These are phyloP conservation scores for Fusarium clavum DNA, from an alignment of 2,329 filamentous ascomycete genomes.

Conservation along the genomic window DNA sequence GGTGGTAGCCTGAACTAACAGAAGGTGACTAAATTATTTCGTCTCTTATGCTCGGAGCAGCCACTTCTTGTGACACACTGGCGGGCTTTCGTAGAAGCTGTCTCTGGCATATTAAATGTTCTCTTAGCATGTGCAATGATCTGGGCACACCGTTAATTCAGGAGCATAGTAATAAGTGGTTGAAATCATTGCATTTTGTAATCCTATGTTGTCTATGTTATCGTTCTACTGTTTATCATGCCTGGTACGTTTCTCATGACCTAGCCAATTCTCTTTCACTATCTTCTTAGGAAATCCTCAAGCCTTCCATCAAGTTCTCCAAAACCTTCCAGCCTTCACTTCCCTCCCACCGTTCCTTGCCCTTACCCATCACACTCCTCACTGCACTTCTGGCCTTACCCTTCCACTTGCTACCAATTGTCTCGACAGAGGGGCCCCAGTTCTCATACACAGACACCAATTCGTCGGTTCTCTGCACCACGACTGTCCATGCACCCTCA, in stretches of 20 bases:
- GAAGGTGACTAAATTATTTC: neutral
- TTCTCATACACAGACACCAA: conserved; percentile 87
- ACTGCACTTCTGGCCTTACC: conserved; percentile 89
- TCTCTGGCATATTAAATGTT: neutral
- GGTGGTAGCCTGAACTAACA: neutral
- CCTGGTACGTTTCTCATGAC: conserved; percentile 8
- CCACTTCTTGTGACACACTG: neutral
- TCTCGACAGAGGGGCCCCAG: conserved; percentile 72
- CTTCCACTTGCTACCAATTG: conserved; percentile 84
- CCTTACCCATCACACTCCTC: conserved; percentile 84
- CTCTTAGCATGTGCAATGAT: neutral
- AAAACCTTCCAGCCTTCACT: conserved; percentile 74
- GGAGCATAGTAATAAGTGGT: neutral
- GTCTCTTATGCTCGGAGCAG: neutral
- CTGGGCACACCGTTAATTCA: neutral
- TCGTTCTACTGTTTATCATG: conserved; percentile 13
- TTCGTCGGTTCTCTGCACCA: conserved; percentile 83
- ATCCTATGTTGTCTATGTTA: neutral
- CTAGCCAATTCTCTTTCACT: conserved; percentile 7
- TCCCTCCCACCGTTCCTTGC: conserved; percentile 84
- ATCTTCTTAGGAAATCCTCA: conserved; percentile 54
- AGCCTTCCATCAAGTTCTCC: conserved; percentile 65
- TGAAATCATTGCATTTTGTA: neutral
- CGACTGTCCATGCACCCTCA: conserved; percentile 73
- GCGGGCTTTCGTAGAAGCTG: neutral